Evolutionary conservation across 441 rosid genomes (phyloP).

Genomic region (Macaranga tanarius): DNA sequence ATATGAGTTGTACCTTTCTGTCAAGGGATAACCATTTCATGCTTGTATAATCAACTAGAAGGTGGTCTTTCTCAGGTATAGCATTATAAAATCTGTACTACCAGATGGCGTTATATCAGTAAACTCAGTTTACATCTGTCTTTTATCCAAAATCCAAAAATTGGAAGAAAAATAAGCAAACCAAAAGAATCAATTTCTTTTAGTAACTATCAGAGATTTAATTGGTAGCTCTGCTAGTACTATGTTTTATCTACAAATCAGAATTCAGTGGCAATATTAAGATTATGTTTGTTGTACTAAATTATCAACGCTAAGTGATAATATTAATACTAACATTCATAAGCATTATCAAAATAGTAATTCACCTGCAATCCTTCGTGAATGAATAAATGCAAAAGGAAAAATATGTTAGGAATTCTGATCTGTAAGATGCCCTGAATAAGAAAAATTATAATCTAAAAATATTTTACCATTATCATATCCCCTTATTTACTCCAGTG

Average conservation of each 20-base stretch:
- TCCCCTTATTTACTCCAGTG: constrained; percentile 45
- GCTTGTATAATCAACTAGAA: constrained; percentile 75
- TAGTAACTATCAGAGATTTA: too few species aligned
- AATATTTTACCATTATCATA: constrained; percentile 41
- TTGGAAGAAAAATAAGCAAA: neutral
- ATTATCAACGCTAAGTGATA: too few species aligned
- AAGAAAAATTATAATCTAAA: too few species aligned
- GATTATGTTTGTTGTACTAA: too few species aligned
- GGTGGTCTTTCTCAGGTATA: constrained; percentile 60
- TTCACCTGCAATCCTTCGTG: too few species aligned
- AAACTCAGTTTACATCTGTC: constrained; percentile 80
- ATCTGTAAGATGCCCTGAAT: too few species aligned
- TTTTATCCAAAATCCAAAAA: constrained; percentile 72
- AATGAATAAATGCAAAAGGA: neutral
- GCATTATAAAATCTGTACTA: constrained; percentile 37
- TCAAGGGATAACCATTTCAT: constrained; percentile 78
- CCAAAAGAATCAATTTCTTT: neutral
- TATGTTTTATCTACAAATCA: too few species aligned
- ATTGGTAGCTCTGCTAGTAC: too few species aligned
- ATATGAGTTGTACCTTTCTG: constrained; percentile 43
- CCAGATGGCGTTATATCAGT: constrained; percentile 58
- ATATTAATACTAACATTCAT: too few species aligned
- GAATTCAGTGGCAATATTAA: too few species aligned
- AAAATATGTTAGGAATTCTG: too few species aligned
- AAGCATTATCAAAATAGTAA: too few species aligned